Percentiles rank a stretch among this genome's conserved stretches.
phyloP scores from a whole-genome alignment of 2,329 filamentous ascomycete species.

The Chrysoporthe austroafricana region DNA sequence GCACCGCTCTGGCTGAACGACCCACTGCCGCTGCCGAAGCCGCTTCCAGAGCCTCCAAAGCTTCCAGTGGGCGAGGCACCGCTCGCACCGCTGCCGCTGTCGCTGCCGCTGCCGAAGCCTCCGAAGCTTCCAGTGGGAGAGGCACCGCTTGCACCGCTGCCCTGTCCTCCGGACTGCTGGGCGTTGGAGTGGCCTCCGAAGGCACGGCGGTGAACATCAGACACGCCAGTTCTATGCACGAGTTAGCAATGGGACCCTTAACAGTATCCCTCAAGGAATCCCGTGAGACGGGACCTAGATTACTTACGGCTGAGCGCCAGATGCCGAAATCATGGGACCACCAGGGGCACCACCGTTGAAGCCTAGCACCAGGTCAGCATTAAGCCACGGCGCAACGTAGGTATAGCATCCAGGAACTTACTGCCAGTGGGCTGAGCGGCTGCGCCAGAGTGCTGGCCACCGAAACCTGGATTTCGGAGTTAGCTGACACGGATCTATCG shows the following conservation, averaged over 20 bases:
- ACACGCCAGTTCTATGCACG: background rate
- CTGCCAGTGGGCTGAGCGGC: slow-evolving; percentile 17
- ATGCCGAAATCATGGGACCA: background rate
- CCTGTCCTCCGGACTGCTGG: background rate
- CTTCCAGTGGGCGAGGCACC: slow-evolving; percentile 20
- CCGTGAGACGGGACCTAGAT: background rate
- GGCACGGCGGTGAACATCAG: background rate
- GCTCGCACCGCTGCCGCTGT: background rate
- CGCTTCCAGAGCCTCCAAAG: slow-evolving; percentile 14
- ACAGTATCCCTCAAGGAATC: background rate
- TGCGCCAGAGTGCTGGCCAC: background rate
- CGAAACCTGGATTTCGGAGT: background rate
- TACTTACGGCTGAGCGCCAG: slow-evolving; percentile 15
- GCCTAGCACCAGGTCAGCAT: background rate
- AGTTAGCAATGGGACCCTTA: background rate
- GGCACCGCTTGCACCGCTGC: background rate
- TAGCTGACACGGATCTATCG: too few species aligned
- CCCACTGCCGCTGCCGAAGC: background rate
- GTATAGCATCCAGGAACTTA: background rate
- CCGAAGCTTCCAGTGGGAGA: slow-evolving; percentile 15
- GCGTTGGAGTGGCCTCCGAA: background rate
- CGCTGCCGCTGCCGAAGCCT: slow-evolving; percentile 2
- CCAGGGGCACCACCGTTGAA: slow-evolving; percentile 8
- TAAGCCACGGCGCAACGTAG: too few species aligned
- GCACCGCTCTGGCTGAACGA: background rate